Evolutionary conservation across 495 filamentous ascomycete genomes (phyloP).

Genomic region (Chlorociboria aeruginascens): DNA sequence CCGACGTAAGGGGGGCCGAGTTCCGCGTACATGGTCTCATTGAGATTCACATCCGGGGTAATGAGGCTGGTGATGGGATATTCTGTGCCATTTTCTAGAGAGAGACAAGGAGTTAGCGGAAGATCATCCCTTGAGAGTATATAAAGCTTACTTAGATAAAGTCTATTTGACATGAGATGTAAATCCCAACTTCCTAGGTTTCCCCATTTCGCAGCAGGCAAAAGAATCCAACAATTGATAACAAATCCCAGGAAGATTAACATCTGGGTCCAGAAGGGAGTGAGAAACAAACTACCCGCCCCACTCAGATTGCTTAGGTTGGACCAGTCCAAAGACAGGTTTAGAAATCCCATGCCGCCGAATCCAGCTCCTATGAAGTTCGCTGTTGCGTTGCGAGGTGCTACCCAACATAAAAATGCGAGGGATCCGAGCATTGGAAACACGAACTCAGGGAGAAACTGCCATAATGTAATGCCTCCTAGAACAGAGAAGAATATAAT

Average conservation of each 20-base stretch:
- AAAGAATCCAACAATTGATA: slow-evolving; percentile 42
- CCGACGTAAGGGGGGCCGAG: slow-evolving; percentile 40
- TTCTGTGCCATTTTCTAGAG: slow-evolving; percentile 28
- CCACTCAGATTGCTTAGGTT: slow-evolving; percentile 38
- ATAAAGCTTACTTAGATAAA: slow-evolving; percentile 26
- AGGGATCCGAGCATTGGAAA: slow-evolving; percentile 46
- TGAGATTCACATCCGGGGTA: slow-evolving; percentile 34
- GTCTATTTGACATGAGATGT: slow-evolving; percentile 41
- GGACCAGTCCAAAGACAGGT: slow-evolving; percentile 44
- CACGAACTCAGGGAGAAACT: slow-evolving; percentile 45
- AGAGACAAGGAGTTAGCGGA: not conserved
- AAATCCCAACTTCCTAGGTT: slow-evolving; percentile 36
- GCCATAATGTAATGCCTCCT: slow-evolving; percentile 40
- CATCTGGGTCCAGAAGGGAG: slow-evolving; percentile 44
- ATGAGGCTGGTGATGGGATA: slow-evolving; percentile 38
- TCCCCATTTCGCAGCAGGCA: slow-evolving; percentile 45
- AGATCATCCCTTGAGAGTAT: not conserved
- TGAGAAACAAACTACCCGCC: slow-evolving; percentile 36
- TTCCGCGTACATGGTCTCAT: slow-evolving; percentile 40
- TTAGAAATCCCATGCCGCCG: slow-evolving; percentile 47
- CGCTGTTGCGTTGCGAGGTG: slow-evolving; percentile 38
- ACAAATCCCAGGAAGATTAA: slow-evolving; percentile 39
- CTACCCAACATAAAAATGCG: slow-evolving; percentile 50
- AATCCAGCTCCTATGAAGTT: slow-evolving; percentile 46
- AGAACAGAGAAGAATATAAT: slow-evolving; percentile 41